Base-by-base conservation (phyloP, 495 filamentous ascomycete species). In the Aspergillus affinis region DNA sequence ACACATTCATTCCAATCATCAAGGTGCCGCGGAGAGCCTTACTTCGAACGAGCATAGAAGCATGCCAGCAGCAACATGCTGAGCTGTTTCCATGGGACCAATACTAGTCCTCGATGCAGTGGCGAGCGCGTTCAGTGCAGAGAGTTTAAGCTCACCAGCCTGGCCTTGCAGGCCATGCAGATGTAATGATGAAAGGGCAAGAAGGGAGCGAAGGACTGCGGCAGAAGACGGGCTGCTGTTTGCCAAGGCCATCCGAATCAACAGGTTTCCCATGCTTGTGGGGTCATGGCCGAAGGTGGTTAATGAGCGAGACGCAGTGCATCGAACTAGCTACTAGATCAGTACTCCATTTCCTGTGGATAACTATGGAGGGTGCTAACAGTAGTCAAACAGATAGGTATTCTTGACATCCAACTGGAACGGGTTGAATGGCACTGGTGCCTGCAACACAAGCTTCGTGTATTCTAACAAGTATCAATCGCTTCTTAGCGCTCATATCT, bases 61-160 rank as follows among this genome's bases (percentile, higher is more conserved):
- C 61, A 64, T 64, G 2, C 61, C 61, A 0, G 61, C 57, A 26
- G 61, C 61, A 29, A 64, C 41, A 55, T 60, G 61, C 30, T 64
- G 61, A 6, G 58, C 36, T 20, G 57, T 57, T 46, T 57, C 57
- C 6, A 44, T n/a, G 3, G 48, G 21, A 15, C 57, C 50, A 41
- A 64, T 64, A 18, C 12, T 17, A 23, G 15, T 26, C 13, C 46
- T 20, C 19, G 61, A 48, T 15, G 61, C 57, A 3, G 48, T 48
- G 4, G 30, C 21, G 29, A 64, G 36, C 9, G 61, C 57, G 41
- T 36, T 54, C 27, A 64, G 51, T 0, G 57, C 57, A 0, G 57
- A 57, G 18, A 60, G 49, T 51, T 64, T 64, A 15, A 60, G 54
- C n/a, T 57, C 53, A 4, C 46, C 58, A 5, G 57, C 57, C 32